Percentiles rank a stretch among this genome's conserved stretches.
Evolutionary conservation across 148 eudicot species (phyloP).

Genomic region (Rhododendron williamsianum): DNA sequence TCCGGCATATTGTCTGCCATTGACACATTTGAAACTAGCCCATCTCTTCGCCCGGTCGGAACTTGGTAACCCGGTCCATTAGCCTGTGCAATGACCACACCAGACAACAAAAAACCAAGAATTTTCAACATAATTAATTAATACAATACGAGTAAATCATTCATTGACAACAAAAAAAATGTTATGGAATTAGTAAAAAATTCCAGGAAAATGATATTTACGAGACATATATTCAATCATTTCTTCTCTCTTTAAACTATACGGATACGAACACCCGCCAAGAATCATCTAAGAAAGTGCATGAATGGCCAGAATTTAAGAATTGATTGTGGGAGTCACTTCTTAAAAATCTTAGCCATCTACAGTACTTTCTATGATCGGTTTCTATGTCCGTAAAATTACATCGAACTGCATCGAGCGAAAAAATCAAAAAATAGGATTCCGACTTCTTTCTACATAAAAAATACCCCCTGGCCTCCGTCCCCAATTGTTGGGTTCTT

Average conservation of each 20-base stretch:
- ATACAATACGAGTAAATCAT: background rate
- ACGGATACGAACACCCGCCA: too few species aligned
- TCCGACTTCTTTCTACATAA: background rate
- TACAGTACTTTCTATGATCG: background rate
- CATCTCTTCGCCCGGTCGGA: slow-evolving; percentile 61
- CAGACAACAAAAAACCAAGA: background rate
- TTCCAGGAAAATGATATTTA: too few species aligned
- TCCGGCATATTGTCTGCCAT: slow-evolving; percentile 53
- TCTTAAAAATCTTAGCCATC: background rate
- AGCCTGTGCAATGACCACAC: slow-evolving; percentile 13
- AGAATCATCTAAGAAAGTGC: background rate
- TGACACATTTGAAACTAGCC: slow-evolving; percentile 28
- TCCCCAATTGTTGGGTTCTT: background rate
- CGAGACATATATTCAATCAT: background rate
- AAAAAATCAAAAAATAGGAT: too few species aligned
- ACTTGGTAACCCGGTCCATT: slow-evolving; percentile 48
- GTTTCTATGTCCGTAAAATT: background rate
- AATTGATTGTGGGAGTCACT: background rate
- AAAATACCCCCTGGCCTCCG: background rate
- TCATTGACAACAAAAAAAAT: too few species aligned
- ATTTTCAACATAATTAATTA: background rate
- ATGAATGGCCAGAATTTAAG: background rate
- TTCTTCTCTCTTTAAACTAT: background rate
- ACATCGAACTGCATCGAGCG: background rate
- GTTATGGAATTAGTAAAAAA: too few species aligned